phyloP scores from a whole-genome alignment of 2,329 filamentous ascomycete species.

The Talaromyces verruculosus region DNA sequence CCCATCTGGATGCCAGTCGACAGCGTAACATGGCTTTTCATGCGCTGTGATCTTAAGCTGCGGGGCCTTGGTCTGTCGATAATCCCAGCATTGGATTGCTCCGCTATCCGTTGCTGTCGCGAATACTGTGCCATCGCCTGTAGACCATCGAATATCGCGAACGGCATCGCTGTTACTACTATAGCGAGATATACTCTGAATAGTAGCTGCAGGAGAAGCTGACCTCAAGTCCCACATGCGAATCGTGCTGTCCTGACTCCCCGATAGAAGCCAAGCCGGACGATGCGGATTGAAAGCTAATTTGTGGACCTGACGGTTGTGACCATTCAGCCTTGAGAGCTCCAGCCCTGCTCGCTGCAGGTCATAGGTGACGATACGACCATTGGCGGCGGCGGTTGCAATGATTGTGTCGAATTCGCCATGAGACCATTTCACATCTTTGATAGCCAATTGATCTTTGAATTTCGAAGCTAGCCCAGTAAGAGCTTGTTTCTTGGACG shows the following conservation, averaged over 20 bases:
- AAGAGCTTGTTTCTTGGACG: conserved; percentile 51
- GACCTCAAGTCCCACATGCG: conserved; percentile 64
- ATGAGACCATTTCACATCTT: conserved; percentile 68
- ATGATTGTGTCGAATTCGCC: conserved; percentile 60
- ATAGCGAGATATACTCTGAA: conserved; percentile 57
- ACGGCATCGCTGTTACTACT: conserved; percentile 61
- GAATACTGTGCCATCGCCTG: conserved; percentile 61
- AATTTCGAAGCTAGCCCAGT: conserved; percentile 49
- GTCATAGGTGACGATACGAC: conserved; percentile 65
- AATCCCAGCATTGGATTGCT: conserved; percentile 64
- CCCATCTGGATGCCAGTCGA: conserved; percentile 68
- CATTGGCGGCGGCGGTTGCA: conserved; percentile 64
- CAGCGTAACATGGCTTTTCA: conserved; percentile 59
- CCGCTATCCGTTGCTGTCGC: conserved; percentile 65
- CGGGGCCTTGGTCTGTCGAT: conserved; percentile 56
- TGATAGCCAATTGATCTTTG: conserved; percentile 61
- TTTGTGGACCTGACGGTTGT: conserved; percentile 64
- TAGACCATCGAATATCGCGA: conserved; percentile 65
- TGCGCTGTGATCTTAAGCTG: conserved; percentile 63
- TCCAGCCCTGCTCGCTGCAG: conserved; percentile 61
- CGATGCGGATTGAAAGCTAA: conserved; percentile 64
- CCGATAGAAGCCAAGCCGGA: conserved; percentile 61
- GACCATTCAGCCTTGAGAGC: conserved; percentile 62
- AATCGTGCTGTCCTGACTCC: conserved; percentile 64
- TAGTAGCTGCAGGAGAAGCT: conserved; percentile 51